phyloP scores from a whole-genome alignment of 2,329 filamentous ascomycete genomes.

The Westerdykella ornata region DNA sequence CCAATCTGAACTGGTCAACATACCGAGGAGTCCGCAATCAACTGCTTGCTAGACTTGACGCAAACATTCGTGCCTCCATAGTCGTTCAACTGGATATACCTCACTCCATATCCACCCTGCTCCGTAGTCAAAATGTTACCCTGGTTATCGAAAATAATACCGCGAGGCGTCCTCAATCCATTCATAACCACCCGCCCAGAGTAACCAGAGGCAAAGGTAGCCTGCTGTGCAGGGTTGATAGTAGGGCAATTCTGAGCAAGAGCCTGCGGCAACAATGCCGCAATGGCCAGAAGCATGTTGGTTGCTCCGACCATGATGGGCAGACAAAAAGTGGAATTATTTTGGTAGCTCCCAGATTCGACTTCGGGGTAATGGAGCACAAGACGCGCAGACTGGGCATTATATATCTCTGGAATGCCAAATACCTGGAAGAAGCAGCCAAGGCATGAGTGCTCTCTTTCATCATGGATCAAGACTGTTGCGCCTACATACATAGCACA shows the following conservation, averaged over 20 bases:
- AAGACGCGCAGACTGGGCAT: too few relatives aligned
- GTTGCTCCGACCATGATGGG: slow-evolving; percentile 2
- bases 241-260: slow-evolving; percentile 6
- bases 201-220: slow-evolving; percentile 7
- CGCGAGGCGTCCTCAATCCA: slow-evolving; percentile 5
- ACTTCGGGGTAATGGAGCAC: neutral
- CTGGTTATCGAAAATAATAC: slow-evolving; percentile 9
- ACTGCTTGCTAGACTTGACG: slow-evolving; percentile 6
- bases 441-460: neutral
- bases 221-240: slow-evolving; percentile 5
- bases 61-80: slow-evolving; percentile 9
- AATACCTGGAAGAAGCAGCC: neutral
- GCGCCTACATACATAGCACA: neutral
- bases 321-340: neutral
- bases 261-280: slow-evolving; percentile 1
- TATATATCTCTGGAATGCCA: neutral
- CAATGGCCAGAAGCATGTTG: slow-evolving; percentile 2
- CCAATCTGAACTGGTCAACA: neutral
- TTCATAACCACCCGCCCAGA: slow-evolving; percentile 9
- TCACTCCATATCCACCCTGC: slow-evolving; percentile 7
- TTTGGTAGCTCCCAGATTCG: neutral
- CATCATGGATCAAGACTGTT: neutral
- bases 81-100: slow-evolving; percentile 8
- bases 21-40: slow-evolving; percentile 7
- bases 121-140: slow-evolving; percentile 9